Conservation (phyloP, 2,329 filamentous ascomycete genomes). For the Chaetothyriales sp. region DNA sequence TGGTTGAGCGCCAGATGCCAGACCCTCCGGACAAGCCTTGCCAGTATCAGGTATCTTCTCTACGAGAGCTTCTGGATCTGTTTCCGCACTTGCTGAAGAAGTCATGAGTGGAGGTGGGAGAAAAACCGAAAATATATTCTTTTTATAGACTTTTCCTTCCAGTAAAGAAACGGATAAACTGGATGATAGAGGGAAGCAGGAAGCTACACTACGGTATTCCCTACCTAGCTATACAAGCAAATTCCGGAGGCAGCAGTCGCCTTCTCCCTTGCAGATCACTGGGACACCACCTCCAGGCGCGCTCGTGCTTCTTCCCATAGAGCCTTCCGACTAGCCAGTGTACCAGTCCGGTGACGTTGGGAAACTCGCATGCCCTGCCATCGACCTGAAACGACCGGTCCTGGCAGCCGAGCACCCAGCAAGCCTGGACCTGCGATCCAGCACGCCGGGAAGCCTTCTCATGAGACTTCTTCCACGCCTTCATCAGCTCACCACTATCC, state of each 20-base stretch:
- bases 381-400: slow-evolving; percentile 16
- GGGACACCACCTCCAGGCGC: slow-evolving; percentile 14
- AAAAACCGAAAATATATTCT: neutral
- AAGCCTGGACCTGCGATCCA: slow-evolving; percentile 8
- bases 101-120: neutral
- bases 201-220: too few relatives aligned
- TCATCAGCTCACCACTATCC: slow-evolving; percentile 12
- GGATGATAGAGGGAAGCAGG: neutral
- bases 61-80: slow-evolving; percentile 58
- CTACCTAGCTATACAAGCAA: neutral
- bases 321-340: slow-evolving; percentile 10
- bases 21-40: slow-evolving; percentile 50
- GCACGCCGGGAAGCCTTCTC: slow-evolving; percentile 5
- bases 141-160: neutral
- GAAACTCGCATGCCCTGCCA: slow-evolving; percentile 6
- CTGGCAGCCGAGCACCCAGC: slow-evolving; percentile 14
- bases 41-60: slow-evolving; percentile 56
- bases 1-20: slow-evolving; percentile 61
- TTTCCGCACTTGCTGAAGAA: slow-evolving; percentile 78
- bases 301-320: slow-evolving; percentile 10
- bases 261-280: slow-evolving; percentile 13
- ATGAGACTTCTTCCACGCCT: slow-evolving; percentile 14
- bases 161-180: neutral
- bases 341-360: slow-evolving; percentile 5
- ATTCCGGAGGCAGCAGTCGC: slow-evolving; percentile 2